phyloP scores from a whole-genome alignment of 192 early-diverging fungal species.

The Coemansia sp. region DNA sequence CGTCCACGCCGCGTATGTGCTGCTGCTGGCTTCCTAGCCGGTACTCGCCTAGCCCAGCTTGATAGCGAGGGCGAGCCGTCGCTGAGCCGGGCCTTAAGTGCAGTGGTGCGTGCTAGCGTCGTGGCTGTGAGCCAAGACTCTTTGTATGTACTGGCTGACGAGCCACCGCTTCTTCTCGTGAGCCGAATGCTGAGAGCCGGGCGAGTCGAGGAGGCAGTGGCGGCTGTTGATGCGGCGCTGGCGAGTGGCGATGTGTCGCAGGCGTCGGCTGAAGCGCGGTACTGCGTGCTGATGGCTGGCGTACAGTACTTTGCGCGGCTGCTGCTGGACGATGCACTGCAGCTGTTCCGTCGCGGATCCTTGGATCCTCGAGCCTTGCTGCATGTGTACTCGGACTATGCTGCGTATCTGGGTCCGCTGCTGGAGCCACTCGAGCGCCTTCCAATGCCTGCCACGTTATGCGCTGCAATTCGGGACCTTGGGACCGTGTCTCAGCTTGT shows the following conservation, averaged over 20 bases:
- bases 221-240: constrained; percentile 23
- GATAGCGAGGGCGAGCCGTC: constrained; percentile 17
- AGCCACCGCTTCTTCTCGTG: constrained; percentile 30
- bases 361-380: constrained; percentile 49
- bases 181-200: constrained; percentile 20
- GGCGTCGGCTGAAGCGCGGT: constrained; percentile 19
- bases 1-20: constrained; percentile 20
- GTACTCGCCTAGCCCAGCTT: constrained; percentile 17
- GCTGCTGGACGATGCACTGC: constrained; percentile 47
- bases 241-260: neutral
- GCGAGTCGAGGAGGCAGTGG: constrained; percentile 43
- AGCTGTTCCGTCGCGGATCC: constrained; percentile 31
- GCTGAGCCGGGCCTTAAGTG: constrained; percentile 11
- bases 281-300: constrained; percentile 48
- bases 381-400: constrained; percentile 37
- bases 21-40: constrained; percentile 10
- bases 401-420: constrained; percentile 29
- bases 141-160: constrained; percentile 22
- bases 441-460: constrained; percentile 33
- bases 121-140: constrained; percentile 22
- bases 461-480: constrained; percentile 29
- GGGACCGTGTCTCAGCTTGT: constrained; percentile 19
- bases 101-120: neutral
- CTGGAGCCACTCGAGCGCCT: constrained; percentile 43
- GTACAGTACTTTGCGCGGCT: constrained; percentile 27